A percentile compares a stretch with the other conserved stretches of the same genome.
Evolutionary conservation across 805 yeast genomes (phyloP).

Genomic region (Lipomyces yamadae): DNA sequence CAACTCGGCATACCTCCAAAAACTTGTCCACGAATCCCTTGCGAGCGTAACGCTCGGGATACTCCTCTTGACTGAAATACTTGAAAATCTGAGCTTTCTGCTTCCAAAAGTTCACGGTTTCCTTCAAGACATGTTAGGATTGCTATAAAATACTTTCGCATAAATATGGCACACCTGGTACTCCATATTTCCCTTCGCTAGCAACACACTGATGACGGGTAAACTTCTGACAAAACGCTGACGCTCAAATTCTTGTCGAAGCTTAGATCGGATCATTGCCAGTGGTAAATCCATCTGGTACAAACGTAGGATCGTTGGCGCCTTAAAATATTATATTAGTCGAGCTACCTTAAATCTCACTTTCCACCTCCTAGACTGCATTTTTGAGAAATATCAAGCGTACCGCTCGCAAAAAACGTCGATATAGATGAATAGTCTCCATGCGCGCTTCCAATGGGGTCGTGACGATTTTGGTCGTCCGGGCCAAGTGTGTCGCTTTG

Average conservation of each 20-base stretch:
- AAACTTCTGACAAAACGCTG: slow-evolving; percentile 73
- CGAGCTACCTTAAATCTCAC: slow-evolving; percentile 1
- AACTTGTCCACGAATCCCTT: slow-evolving; percentile 74
- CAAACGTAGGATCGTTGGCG: slow-evolving; percentile 62
- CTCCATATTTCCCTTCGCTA: slow-evolving; percentile 87
- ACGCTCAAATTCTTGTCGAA: slow-evolving; percentile 89
- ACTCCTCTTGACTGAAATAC: slow-evolving; percentile 72
- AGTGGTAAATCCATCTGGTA: slow-evolving; percentile 79
- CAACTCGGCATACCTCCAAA: slow-evolving; percentile 58
- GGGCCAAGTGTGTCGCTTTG: slow-evolving; percentile 81
- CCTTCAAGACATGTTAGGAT: slow-evolving; percentile 43
- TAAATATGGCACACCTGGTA: slow-evolving; percentile 55
- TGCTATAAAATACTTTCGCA: background rate
- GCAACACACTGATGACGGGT: slow-evolving; percentile 67
- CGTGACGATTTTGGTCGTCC: slow-evolving; percentile 71
- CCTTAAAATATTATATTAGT: slow-evolving; percentile 43
- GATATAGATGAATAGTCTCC: slow-evolving; percentile 71
- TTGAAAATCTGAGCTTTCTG: slow-evolving; percentile 83
- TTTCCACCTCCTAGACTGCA: background rate
- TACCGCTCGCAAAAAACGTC: slow-evolving; percentile 65
- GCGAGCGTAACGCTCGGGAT: slow-evolving; percentile 59
- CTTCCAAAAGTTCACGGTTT: slow-evolving; percentile 86
- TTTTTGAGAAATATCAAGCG: slow-evolving; percentile 34
- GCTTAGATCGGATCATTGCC: slow-evolving; percentile 76
- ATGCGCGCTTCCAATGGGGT: slow-evolving; percentile 63